These are phyloP conservation scores for Colletotrichum filicis DNA, from an alignment of 2,329 filamentous ascomycete species.

Conservation along the genomic window DNA sequence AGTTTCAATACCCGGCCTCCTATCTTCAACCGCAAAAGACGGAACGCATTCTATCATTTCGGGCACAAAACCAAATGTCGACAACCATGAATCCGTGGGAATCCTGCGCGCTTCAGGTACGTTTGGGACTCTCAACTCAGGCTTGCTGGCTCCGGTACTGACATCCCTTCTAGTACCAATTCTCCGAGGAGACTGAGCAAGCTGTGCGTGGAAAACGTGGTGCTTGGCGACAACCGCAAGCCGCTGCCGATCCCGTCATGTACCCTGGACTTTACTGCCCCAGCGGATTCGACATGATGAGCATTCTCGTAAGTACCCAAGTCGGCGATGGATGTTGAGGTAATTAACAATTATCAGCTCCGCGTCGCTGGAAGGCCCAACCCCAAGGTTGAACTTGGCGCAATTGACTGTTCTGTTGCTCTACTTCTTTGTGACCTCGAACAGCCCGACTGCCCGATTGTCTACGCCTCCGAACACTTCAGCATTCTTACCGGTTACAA, in stretches of 20 bases:
- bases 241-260: slow-evolving; percentile 58
- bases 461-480: slow-evolving; percentile 88
- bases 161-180: slow-evolving; percentile 39
- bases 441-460: slow-evolving; percentile 79
- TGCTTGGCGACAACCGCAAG: slow-evolving; percentile 19
- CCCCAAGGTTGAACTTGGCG: slow-evolving; percentile 81
- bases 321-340: neutral
- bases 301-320: slow-evolving; percentile 58
- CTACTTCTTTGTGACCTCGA: slow-evolving; percentile 85
- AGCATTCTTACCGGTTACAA: slow-evolving; percentile 82
- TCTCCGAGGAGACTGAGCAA: slow-evolving; percentile 38
- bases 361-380: slow-evolving; percentile 77
- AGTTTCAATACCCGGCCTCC: slow-evolving; percentile 5
- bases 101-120: slow-evolving; percentile 47
- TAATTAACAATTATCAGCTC: slow-evolving; percentile 47
- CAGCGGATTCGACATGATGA: slow-evolving; percentile 66
- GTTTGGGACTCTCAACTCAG: neutral
- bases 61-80: slow-evolving; percentile 16
- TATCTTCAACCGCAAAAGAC: slow-evolving; percentile 20
- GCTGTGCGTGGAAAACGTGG: slow-evolving; percentile 33
- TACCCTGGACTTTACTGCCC: slow-evolving; percentile 66
- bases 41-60: slow-evolving; percentile 24
- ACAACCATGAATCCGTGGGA: slow-evolving; percentile 49
- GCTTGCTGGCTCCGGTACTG: neutral
- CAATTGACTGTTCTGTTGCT: slow-evolving; percentile 86